A percentile compares a stretch with the other conserved stretches of the same genome.
Evolutionary conservation across 495 filamentous ascomycete species (phyloP).

Genomic region (Daldinia concentrica): DNA sequence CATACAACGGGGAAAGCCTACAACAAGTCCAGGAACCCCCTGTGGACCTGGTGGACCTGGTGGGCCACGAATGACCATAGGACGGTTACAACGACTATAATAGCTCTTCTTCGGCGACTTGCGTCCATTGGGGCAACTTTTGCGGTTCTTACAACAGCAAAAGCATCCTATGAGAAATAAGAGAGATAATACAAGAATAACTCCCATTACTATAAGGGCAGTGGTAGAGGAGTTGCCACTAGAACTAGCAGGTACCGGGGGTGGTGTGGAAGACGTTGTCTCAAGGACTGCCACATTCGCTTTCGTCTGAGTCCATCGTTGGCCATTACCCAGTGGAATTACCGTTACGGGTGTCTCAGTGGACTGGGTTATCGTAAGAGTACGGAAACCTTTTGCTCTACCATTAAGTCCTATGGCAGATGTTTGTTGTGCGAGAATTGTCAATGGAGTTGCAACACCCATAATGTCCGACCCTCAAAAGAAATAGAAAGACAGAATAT

Average conservation of each 20-base stretch:
- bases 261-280: constrained; percentile 1
- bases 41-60: constrained; percentile 10
- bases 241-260: neutral
- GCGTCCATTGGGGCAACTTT: neutral
- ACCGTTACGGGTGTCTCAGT: constrained; percentile 6
- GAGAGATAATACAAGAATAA: constrained; percentile 19
- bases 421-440: neutral
- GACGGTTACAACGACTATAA: neutral
- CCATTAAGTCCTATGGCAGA: constrained; percentile 5
- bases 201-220: constrained; percentile 36
- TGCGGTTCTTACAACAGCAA: constrained; percentile 12
- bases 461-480: neutral
- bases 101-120: neutral
- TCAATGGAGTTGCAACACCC: constrained; percentile 6
- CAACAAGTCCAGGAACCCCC: neutral
- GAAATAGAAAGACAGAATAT: neutral
- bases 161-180: constrained; percentile 11
- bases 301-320: neutral
- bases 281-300: neutral
- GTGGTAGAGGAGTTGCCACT: constrained; percentile 18
- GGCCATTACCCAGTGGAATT: constrained; percentile 10
- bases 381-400: constrained; percentile 5
- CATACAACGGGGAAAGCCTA: neutral
- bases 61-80: neutral
- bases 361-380: constrained; percentile 13